phyloP scores from a whole-genome alignment of 169 alveolate genomes.

The Condylostoma magnum region DNA sequence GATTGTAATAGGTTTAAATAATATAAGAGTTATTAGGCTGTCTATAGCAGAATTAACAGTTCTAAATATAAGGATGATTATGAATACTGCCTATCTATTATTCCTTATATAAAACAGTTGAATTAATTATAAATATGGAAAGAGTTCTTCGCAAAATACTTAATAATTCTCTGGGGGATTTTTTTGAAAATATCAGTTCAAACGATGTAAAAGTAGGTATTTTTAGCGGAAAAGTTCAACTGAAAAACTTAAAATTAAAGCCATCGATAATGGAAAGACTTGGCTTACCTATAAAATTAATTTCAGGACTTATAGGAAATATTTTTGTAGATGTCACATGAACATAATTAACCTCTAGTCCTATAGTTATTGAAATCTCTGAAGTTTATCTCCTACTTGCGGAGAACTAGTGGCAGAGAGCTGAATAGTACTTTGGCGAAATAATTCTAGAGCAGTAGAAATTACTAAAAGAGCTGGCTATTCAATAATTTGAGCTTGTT shows the following conservation, averaged over 20 bases:
- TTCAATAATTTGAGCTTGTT: too few species aligned
- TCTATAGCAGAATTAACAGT: too few species aligned
- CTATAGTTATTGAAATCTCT: constrained; percentile 40
- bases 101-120: too few species aligned
- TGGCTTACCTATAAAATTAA: constrained; percentile 51
- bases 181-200: constrained; percentile 47
- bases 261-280: constrained; percentile 29
- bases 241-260: constrained; percentile 38
- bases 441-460: too few species aligned
- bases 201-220: constrained; percentile 46
- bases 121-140: constrained; percentile 31
- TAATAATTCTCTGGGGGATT: constrained; percentile 43
- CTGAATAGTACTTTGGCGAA: too few species aligned
- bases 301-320: constrained; percentile 45
- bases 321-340: constrained; percentile 51
- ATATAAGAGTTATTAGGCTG: too few species aligned
- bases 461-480: too few species aligned
- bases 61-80: too few species aligned
- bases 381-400: constrained; percentile 29
- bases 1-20: too few species aligned
- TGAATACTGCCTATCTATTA: too few species aligned
- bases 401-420: too few species aligned
- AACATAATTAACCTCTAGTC: constrained; percentile 26
- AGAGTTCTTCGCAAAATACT: constrained; percentile 31
- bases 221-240: constrained; percentile 40